Evolutionary conservation across 1,284 basidiomycete species (phyloP).

Genomic region (Microbotryum intermedium): DNA sequence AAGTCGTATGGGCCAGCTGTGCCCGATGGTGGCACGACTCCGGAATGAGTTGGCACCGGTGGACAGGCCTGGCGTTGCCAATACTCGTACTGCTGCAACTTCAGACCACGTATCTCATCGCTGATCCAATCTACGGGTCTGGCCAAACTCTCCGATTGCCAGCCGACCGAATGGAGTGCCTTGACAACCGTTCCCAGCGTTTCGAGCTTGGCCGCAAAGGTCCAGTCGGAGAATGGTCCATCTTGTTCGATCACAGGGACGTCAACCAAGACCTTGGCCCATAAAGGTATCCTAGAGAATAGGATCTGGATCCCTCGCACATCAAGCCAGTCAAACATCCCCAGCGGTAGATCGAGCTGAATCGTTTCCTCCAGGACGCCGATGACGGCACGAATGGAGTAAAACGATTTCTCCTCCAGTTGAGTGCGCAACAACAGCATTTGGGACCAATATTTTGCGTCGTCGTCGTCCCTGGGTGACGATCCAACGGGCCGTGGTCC

Average conservation of each 20-base stretch:
- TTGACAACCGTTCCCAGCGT: neutral
- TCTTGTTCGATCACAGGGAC: neutral
- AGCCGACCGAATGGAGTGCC: conserved; percentile 6
- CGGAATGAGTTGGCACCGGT: no score
- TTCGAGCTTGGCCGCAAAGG: neutral
- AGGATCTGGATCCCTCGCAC: neutral
- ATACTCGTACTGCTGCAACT: neutral
- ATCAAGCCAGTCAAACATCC: conserved; percentile 7
- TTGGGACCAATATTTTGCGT: no score
- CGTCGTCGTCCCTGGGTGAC: no score
- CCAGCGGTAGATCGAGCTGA: neutral
- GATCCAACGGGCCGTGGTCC: no score
- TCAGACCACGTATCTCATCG: neutral
- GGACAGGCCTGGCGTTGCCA: no score
- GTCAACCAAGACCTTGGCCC: neutral
- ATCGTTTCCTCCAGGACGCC: neutral
- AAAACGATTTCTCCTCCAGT: no score
- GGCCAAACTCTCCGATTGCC: neutral
- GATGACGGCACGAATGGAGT: no score
- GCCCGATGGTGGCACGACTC: no score
- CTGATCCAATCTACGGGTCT: neutral
- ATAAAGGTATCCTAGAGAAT: neutral
- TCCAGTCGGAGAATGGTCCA: neutral
- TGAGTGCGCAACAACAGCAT: no score
- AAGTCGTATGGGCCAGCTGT: no score